Conservation (phyloP, 2,329 filamentous ascomycete species). For the Cadophora luteo-olivacea region DNA sequence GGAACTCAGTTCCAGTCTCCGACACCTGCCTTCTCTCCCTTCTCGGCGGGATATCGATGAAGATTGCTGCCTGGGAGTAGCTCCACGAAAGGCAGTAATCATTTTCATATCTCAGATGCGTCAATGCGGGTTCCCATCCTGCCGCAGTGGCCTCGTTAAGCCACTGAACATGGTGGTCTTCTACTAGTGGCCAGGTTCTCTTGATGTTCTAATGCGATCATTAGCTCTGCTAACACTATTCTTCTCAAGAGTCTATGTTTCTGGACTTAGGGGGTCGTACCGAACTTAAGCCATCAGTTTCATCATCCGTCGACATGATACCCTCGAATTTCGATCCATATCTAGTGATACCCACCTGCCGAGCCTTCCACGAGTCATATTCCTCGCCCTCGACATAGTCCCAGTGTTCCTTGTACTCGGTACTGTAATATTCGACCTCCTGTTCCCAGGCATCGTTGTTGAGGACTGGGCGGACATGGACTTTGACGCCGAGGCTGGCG, state of each 20-base stretch:
- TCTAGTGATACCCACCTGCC: neutral
- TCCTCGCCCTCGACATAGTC: neutral
- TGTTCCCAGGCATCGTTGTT: constrained; percentile 30
- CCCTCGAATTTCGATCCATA: neutral
- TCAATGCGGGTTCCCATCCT: constrained; percentile 29
- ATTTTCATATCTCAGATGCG: constrained; percentile 23
- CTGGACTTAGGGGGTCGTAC: no score
- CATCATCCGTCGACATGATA: neutral
- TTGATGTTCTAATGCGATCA: neutral
- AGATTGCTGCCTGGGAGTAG: constrained; percentile 31
- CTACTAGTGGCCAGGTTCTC: neutral
- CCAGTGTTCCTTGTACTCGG: neutral
- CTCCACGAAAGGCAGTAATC: constrained; percentile 26
- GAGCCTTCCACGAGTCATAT: neutral
- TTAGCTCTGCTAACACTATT: no score
- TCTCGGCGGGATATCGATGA: constrained; percentile 24
- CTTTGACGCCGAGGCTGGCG: constrained; percentile 43
- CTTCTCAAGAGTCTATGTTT: no score
- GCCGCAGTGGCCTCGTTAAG: constrained; percentile 24
- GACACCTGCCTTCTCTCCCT: neutral
- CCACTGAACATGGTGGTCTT: constrained; percentile 20
- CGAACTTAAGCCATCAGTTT: no score
- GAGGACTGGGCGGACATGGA: constrained; percentile 44
- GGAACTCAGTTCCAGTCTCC: neutral
- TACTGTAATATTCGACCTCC: constrained; percentile 8